Evolutionary conservation across 2,329 filamentous ascomycete genomes (phyloP).

Genomic region (Aspergillus pseudotamarii): DNA sequence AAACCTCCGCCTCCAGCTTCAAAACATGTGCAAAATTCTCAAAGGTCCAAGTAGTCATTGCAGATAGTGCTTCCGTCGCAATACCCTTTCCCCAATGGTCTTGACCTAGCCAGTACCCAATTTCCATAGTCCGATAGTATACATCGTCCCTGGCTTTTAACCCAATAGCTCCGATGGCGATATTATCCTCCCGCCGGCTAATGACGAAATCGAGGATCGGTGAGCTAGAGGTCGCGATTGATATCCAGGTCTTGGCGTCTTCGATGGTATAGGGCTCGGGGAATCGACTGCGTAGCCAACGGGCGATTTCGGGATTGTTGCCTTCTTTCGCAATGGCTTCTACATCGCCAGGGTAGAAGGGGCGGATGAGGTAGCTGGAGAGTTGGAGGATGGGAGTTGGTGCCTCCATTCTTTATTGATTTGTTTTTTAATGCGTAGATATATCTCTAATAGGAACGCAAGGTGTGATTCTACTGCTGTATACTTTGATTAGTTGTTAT

Average conservation of each 20-base stretch:
- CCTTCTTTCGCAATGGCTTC: constrained; percentile 8
- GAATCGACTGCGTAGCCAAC: constrained; percentile 15
- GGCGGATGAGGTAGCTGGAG: constrained; percentile 6
- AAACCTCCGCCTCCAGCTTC: constrained; percentile 12
- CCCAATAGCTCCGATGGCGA: constrained; percentile 10
- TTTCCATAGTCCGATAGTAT: constrained; percentile 10
- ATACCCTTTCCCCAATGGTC: constrained; percentile 13
- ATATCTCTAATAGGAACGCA: background rate
- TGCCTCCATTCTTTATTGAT: background rate
- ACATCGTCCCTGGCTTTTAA: constrained; percentile 2
- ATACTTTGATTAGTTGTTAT: background rate
- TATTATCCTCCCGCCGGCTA: constrained; percentile 1
- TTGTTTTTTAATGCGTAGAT: background rate
- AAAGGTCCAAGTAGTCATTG: constrained; percentile 9
- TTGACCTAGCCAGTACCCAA: constrained; percentile 17
- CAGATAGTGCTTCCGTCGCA: constrained; percentile 10
- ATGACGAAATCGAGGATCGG: constrained; percentile 1
- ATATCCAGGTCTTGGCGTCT: constrained; percentile 6
- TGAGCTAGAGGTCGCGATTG: background rate
- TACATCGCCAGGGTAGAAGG: background rate
- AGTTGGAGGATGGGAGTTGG: background rate
- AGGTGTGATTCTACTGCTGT: background rate
- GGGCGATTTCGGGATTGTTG: constrained; percentile 14
- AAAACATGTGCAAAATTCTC: constrained; percentile 6
- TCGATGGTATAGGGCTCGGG: constrained; percentile 11